Conservation (phyloP, 148 eudicot genomes). For the Tetragonia tetragonoides region DNA sequence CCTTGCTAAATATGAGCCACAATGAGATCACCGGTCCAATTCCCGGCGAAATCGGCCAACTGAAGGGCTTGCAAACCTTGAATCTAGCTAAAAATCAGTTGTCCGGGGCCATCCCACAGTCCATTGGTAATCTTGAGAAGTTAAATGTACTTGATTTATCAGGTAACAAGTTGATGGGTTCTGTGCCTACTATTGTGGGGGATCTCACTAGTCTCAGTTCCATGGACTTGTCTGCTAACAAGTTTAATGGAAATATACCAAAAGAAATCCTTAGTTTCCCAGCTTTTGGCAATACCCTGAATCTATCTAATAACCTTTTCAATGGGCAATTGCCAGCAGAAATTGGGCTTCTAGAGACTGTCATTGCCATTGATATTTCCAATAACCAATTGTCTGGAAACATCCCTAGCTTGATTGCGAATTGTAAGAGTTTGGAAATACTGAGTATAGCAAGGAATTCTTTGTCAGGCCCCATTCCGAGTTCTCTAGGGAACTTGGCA, state of each 20-base stretch:
- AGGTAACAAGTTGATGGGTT: slow-evolving; percentile 31
- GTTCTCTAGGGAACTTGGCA: slow-evolving; percentile 32
- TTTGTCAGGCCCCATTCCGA: slow-evolving; percentile 47
- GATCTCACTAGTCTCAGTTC: slow-evolving; percentile 27
- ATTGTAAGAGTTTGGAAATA: slow-evolving; percentile 45
- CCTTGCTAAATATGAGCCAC: slow-evolving; percentile 23
- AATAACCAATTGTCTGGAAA: slow-evolving; percentile 38
- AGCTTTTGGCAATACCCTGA: slow-evolving; percentile 29
- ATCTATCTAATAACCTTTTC: slow-evolving; percentile 44
- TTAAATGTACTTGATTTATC: slow-evolving; percentile 35
- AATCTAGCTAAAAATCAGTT: slow-evolving; percentile 41
- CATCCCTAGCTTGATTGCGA: slow-evolving; percentile 41
- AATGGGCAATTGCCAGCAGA: slow-evolving; percentile 46
- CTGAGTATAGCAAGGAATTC: slow-evolving; percentile 36
- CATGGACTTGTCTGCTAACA: slow-evolving; percentile 46
- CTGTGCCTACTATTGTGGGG: slow-evolving; percentile 34
- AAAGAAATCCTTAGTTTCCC: slow-evolving; percentile 30
- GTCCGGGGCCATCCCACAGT: slow-evolving; percentile 35
- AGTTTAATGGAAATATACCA: slow-evolving; percentile 51
- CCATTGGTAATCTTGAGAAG: slow-evolving; percentile 27
- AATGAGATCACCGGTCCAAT: slow-evolving; percentile 15
- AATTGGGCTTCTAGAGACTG: slow-evolving; percentile 29
- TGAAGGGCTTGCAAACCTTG: slow-evolving; percentile 27
- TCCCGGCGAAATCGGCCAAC: slow-evolving; percentile 16
- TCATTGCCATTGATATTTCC: slow-evolving; percentile 39